Conservation (phyloP, 257 asterid genomes). For the Solanum bukasovii region DNA sequence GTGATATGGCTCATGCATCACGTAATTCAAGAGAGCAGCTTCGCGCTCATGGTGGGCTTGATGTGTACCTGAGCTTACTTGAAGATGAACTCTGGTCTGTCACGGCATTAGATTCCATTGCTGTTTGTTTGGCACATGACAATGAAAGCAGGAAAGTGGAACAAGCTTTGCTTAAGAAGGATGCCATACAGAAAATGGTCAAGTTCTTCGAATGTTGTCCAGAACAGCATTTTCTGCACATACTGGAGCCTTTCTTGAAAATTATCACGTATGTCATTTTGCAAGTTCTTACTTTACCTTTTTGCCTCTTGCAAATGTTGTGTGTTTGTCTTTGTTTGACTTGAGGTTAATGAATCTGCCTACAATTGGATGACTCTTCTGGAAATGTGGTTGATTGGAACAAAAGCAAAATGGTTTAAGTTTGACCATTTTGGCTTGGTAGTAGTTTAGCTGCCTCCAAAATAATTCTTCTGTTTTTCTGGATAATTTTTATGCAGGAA, state of each 20-base stretch:
- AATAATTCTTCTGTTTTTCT: not conserved
- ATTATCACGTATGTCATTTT: conserved; percentile 72
- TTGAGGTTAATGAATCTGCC: not conserved
- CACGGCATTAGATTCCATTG: conserved; percentile 96
- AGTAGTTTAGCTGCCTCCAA: not conserved
- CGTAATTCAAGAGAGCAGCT: conserved; percentile 95
- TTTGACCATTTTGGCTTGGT: not conserved
- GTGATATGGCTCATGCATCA: conserved; percentile 99
- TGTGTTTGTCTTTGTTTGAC: not conserved
- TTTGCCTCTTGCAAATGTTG: not conserved
- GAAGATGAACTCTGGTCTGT: conserved; percentile 94
- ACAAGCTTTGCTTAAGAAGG: conserved; percentile 83
- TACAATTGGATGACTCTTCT: not conserved
- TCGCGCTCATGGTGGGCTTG: conserved; percentile 97
- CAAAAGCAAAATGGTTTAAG: not conserved
- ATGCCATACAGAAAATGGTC: conserved; percentile 84
- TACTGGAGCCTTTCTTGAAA: conserved; percentile 94
- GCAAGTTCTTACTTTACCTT: not conserved
- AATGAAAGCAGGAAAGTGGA: conserved; percentile 88
- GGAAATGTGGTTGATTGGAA: not conserved
- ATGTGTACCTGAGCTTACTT: conserved; percentile 89
- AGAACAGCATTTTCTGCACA: conserved; percentile 89
- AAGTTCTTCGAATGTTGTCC: conserved; percentile 87
- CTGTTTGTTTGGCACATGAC: conserved; percentile 96
- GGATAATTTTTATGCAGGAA: conserved; percentile 49